A percentile compares a stretch with the other conserved stretches of the same genome.
Evolutionary conservation across 768 basidiomycete genomes (phyloP).

Genomic region (Kwoniella sp.): DNA sequence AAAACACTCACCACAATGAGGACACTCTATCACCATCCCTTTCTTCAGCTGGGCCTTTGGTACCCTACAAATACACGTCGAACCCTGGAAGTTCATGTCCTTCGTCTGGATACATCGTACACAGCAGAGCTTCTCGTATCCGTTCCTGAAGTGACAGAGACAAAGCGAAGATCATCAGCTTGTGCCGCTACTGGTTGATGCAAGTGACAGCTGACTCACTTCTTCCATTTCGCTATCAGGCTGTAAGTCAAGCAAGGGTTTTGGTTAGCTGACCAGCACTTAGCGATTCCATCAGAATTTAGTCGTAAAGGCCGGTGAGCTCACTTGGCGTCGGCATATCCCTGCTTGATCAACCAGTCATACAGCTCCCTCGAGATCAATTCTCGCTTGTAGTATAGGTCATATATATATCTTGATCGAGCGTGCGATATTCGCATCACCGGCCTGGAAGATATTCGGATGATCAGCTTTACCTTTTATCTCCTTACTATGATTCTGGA

Average conservation of each 20-base stretch:
- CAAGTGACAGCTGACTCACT: conserved; percentile 58
- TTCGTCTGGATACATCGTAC: conserved; percentile 93
- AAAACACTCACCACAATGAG: conserved; percentile 81
- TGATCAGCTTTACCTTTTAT: too few relatives aligned
- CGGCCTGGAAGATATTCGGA: conserved; percentile 62
- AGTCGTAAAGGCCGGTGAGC: conserved; percentile 58
- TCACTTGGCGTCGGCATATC: conserved; percentile 94
- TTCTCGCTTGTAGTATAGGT: conserved; percentile 97
- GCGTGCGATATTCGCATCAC: conserved; percentile 98
- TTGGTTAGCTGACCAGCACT: neutral
- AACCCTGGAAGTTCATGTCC: conserved; percentile 99
- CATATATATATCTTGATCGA: conserved; percentile 94
- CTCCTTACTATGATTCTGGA: too few relatives aligned
- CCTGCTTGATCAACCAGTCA: conserved; percentile 96
- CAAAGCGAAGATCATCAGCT: neutral
- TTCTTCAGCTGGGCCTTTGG: conserved; percentile 89
- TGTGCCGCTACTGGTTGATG: neutral
- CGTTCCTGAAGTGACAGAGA: conserved; percentile 55
- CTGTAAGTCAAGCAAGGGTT: conserved; percentile 58
- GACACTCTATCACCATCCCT: conserved; percentile 92
- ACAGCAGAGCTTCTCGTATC: conserved; percentile 98
- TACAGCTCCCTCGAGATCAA: conserved; percentile 88
- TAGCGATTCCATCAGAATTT: too few relatives aligned
- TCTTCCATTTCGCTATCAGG: conserved; percentile 99
- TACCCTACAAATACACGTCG: conserved; percentile 95